These are phyloP conservation scores for Suhomyces bribrorum DNA, from an alignment of 1,139 yeast genomes.

Conservation along the genomic window DNA sequence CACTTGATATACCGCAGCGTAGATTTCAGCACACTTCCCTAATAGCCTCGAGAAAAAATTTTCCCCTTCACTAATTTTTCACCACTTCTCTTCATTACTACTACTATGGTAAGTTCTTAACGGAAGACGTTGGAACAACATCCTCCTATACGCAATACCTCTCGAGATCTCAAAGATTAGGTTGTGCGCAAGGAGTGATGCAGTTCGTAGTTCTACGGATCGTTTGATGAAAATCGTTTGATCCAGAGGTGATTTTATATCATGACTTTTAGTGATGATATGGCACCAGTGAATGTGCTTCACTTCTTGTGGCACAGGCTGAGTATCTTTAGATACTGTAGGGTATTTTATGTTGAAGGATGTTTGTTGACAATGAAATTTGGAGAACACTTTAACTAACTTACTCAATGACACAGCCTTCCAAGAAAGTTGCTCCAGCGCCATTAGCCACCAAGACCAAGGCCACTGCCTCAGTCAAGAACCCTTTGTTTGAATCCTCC, in stretches of 20 bases:
- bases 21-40: not conserved
- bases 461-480: constrained; percentile 19
- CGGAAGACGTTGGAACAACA: constrained; percentile 30
- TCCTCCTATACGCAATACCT: constrained; percentile 27
- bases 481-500: constrained; percentile 80
- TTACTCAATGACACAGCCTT: constrained; percentile 71
- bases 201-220: constrained; percentile 17
- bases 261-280: not conserved
- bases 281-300: constrained; percentile 27
- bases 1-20: not conserved
- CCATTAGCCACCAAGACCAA: constrained; percentile 47
- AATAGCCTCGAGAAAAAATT: constrained; percentile 1
- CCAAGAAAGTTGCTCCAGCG: constrained; percentile 57
- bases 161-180: constrained; percentile 19
- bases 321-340: constrained; percentile 48
- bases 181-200: constrained; percentile 42
- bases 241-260: not conserved
- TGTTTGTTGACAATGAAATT: constrained; percentile 31
- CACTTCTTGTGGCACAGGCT: constrained; percentile 51
- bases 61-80: constrained; percentile 2
- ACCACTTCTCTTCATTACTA: not conserved
- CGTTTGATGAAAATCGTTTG: not conserved
- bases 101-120: constrained; percentile 32
- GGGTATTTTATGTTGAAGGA: constrained; percentile 32
- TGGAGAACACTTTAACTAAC: constrained; percentile 36